These are phyloP conservation scores for Eucalyptus pumila DNA, from an alignment of 345 rosid genomes.

Conservation along the genomic window DNA sequence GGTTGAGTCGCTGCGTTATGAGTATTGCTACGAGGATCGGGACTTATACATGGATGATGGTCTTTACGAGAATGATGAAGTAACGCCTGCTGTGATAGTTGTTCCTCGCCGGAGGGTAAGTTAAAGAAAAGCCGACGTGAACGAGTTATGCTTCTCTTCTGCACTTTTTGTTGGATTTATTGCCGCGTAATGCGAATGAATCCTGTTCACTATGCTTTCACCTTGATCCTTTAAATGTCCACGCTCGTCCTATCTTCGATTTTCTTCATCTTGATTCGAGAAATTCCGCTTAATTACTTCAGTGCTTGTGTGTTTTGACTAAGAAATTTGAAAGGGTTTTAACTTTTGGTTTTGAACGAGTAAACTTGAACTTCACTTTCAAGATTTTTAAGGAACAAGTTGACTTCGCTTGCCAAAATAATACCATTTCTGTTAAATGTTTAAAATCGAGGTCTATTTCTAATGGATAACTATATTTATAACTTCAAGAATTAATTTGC, in stretches of 20 bases:
- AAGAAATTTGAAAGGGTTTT: background rate
- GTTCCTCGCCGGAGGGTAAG: slow-evolving; percentile 24
- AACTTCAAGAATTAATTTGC: too few relatives aligned
- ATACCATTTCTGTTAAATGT: background rate
- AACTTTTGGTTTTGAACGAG: background rate
- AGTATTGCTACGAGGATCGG: slow-evolving; percentile 1
- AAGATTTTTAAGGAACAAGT: background rate
- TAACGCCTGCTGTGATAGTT: slow-evolving; percentile 9
- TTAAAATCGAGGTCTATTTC: background rate
- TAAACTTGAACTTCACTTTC: background rate
- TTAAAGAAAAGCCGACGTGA: background rate
- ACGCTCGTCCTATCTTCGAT: background rate
- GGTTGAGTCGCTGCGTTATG: slow-evolving; percentile 7
- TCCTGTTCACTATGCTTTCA: background rate
- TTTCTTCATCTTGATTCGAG: background rate
- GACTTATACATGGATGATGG: slow-evolving; percentile 12
- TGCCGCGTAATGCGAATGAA: background rate
- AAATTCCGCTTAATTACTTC: background rate
- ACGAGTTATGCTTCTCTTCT: background rate
- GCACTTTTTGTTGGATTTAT: background rate
- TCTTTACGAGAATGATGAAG: slow-evolving; percentile 2
- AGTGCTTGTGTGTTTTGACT: background rate
- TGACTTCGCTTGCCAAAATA: background rate
- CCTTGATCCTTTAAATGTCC: background rate
- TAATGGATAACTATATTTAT: too few relatives aligned